These are phyloP conservation scores for Suillus occidentalis DNA, from an alignment of 768 basidiomycete genomes.

Conservation along the genomic window DNA sequence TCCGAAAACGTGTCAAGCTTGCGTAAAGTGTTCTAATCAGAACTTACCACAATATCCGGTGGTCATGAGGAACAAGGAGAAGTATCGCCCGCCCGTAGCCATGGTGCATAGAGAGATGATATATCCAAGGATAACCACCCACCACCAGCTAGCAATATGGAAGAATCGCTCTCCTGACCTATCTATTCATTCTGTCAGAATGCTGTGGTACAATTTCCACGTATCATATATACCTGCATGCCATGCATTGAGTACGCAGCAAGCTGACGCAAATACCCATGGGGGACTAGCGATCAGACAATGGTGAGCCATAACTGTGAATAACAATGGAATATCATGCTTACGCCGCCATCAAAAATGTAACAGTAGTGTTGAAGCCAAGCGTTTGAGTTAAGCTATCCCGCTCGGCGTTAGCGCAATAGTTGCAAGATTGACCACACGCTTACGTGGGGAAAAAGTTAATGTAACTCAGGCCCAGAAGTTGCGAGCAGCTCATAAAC, in stretches of 20 bases:
- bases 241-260: conserved; percentile 54
- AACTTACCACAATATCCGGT: conserved; percentile 44
- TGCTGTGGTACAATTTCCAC: conserved; percentile 5
- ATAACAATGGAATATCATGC: conserved; percentile 16
- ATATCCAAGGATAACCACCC: conserved; percentile 59
- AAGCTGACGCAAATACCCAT: conserved; percentile 55
- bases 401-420: not conserved
- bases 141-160: conserved; percentile 57
- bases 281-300: conserved; percentile 46
- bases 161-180: conserved; percentile 65
- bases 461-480: conserved; percentile 58
- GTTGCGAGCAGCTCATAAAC: conserved; percentile 48
- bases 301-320: not conserved
- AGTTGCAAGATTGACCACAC: not conserved
- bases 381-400: conserved; percentile 56
- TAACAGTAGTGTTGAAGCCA: conserved; percentile 59
- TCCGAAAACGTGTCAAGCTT: not conserved
- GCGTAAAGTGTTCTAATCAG: not conserved
- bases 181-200: conserved; percentile 33
- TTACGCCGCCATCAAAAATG: conserved; percentile 61
- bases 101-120: conserved; percentile 57
- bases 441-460: conserved; percentile 59
- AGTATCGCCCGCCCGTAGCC: conserved; percentile 51
- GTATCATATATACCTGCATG: conserved; percentile 41
- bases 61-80: conserved; percentile 67